Base-by-base conservation (phyloP, 2,329 filamentous ascomycete species). In the Aspergillus luchuensis region DNA sequence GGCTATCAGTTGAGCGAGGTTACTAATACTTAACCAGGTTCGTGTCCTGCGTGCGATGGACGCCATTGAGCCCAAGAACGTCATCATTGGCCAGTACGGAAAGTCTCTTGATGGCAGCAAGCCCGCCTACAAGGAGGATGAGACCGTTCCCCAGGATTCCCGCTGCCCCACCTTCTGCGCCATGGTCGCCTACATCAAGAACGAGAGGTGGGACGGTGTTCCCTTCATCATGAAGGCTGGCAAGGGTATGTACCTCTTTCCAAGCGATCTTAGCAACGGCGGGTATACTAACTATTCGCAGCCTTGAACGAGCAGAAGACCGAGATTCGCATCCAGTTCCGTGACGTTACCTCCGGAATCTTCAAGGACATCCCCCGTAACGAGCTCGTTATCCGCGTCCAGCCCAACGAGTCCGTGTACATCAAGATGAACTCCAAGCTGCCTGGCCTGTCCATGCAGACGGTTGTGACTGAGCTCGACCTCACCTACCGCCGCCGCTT, bases 341-440 rank as follows among this genome's bases (percentile, higher is more conserved):
- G 97, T 85, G 95, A 99, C 76, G 95, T 99, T 67, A 98, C 95
- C 21, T 97, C 93, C 52, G 95, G 96, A 69, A 99, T 99, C 80
- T 99, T 99, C 84, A 98, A 98, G 86, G 94, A 99, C 77, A 99
- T 99, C 74, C 96, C 95, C 62, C 90, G 96, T 69, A 99, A 99
- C 83, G 95, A 99, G 82, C 90, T 99, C 67, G 95, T 99, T 72
- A 97, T 99, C 83, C 93, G 95, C 69, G 96, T 99, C 67, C 95
- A 99, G 84, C 95, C 95, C 71, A 99, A 99, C 82, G 95, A 99
- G 85, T 96, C 91, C 76, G 93, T 99, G 69, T 99, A 99, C 83
- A 96, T 98, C 80, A 99, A 99, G 88, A 99, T 99, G 95, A 99
- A 99, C 89, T 98, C 94, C 30, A 99, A 99, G 85, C 85, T 99